Evolutionary conservation across 805 yeast species (phyloP).

Genomic region (Candida railenensis): DNA sequence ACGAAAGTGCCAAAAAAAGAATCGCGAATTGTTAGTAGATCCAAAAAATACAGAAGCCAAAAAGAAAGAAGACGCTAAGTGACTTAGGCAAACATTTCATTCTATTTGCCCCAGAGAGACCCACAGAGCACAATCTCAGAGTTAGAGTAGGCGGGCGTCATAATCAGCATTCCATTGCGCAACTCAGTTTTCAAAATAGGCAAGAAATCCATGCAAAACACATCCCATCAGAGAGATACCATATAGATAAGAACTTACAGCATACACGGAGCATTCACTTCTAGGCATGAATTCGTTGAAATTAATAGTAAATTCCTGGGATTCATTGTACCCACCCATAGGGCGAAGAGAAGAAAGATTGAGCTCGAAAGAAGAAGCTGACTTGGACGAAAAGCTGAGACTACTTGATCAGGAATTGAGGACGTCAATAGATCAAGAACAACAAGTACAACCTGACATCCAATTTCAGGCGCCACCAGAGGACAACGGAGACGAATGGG

Average conservation of each 20-base stretch:
- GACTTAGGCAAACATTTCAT: not conserved
- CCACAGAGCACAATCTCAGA: too few species aligned
- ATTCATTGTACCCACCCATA: conserved; percentile 20
- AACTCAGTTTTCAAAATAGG: too few species aligned
- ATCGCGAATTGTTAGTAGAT: not conserved
- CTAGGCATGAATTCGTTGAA: conserved; percentile 32
- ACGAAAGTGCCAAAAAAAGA: not conserved
- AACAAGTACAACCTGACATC: not conserved
- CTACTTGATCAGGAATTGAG: conserved; percentile 2
- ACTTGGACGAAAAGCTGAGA: not conserved
- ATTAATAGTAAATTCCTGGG: conserved; percentile 32
- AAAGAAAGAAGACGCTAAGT: not conserved
- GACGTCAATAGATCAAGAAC: conserved; percentile 5
- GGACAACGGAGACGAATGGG: not conserved
- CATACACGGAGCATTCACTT: too few species aligned
- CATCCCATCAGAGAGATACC: too few species aligned
- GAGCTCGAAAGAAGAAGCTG: not conserved
- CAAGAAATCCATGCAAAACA: too few species aligned
- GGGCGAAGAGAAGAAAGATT: conserved; percentile 4
- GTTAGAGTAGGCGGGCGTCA: too few species aligned
- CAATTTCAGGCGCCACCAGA: not conserved
- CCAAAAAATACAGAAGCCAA: not conserved
- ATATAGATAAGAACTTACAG: too few species aligned
- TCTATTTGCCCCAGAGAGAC: not conserved
- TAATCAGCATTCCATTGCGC: too few species aligned